Conservation (phyloP, 1,284 basidiomycete genomes). For the Melampsora larici-populina region DNA sequence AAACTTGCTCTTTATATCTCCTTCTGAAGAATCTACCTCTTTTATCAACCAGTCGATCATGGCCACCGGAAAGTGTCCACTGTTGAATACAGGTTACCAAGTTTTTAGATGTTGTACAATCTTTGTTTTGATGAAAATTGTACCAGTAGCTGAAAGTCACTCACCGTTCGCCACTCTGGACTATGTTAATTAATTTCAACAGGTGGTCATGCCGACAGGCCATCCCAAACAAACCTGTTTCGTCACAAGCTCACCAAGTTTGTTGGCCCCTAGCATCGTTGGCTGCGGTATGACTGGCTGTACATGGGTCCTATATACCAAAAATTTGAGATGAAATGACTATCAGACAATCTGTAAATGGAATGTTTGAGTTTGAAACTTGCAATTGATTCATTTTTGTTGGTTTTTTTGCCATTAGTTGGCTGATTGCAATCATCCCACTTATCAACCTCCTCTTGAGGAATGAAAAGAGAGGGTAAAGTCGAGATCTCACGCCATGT, state of each 20-base stretch:
- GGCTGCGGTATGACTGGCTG: neutral
- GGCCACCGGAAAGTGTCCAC: too few relatives aligned
- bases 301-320: neutral
- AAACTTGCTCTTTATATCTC: too few relatives aligned
- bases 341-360: neutral
- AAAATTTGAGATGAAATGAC: too few relatives aligned
- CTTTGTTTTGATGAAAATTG: neutral
- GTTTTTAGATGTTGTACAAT: too few relatives aligned
- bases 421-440: neutral
- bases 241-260: slow-evolving; percentile 20
- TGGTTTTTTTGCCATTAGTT: neutral
- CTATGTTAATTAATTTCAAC: slow-evolving; percentile 12
- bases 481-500: neutral
- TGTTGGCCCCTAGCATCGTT: too few relatives aligned
- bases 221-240: slow-evolving; percentile 24
- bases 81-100: too few relatives aligned
- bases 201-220: slow-evolving; percentile 28
- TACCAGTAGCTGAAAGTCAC: neutral
- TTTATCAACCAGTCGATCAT: too few relatives aligned
- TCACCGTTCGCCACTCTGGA: too few relatives aligned
- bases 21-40: too few relatives aligned
- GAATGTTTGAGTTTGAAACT: neutral
- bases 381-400: neutral
- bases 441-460: neutral
- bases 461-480: neutral